Percentiles rank a stretch among this genome's conserved stretches.
Evolutionary conservation across 1,139 yeast species (phyloP).

Genomic region (Candida tetrigidarum): DNA sequence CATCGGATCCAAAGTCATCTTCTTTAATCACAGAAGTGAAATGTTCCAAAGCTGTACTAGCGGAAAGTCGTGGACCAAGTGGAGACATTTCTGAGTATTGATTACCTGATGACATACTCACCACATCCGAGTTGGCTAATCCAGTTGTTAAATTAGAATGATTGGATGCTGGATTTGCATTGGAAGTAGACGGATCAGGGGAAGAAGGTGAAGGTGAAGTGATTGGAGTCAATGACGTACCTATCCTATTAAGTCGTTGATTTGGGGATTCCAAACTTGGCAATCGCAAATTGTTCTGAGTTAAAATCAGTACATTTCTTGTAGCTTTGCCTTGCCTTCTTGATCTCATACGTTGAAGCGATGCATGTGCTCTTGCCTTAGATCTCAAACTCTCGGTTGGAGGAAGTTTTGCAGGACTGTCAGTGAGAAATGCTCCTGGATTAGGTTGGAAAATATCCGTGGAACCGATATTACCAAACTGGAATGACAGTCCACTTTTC

Average conservation of each 20-base stretch:
- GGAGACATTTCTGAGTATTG: conserved; percentile 15
- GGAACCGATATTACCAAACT: conserved; percentile 5
- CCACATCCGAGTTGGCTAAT: conserved; percentile 10
- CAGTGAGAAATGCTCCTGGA: conserved; percentile 29
- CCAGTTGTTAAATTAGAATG: conserved; percentile 19
- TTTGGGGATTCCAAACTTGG: conserved; percentile 26
- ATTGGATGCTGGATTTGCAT: conserved; percentile 11
- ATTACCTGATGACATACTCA: conserved; percentile 9
- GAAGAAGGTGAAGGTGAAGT: conserved; percentile 26
- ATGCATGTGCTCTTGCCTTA: conserved; percentile 68
- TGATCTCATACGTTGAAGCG: conserved; percentile 63
- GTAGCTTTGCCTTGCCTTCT: conserved; percentile 59
- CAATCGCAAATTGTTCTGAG: conserved; percentile 24
- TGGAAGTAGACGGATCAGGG: conserved; percentile 12
- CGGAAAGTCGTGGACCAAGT: conserved; percentile 14
- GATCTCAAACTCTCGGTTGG: conserved; percentile 40
- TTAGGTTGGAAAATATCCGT: conserved; percentile 10
- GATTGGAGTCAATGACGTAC: conserved; percentile 19
- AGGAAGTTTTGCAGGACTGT: conserved; percentile 25
- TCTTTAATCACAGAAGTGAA: neutral
- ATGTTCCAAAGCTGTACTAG: conserved; percentile 13
- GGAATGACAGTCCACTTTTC: conserved; percentile 17
- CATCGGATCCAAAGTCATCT: conserved; percentile 11
- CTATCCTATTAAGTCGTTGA: conserved; percentile 4
- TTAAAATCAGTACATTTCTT: conserved; percentile 32